These are phyloP conservation scores for Trametes pubescens DNA, from an alignment of 1,284 basidiomycete species.

Conservation along the genomic window DNA sequence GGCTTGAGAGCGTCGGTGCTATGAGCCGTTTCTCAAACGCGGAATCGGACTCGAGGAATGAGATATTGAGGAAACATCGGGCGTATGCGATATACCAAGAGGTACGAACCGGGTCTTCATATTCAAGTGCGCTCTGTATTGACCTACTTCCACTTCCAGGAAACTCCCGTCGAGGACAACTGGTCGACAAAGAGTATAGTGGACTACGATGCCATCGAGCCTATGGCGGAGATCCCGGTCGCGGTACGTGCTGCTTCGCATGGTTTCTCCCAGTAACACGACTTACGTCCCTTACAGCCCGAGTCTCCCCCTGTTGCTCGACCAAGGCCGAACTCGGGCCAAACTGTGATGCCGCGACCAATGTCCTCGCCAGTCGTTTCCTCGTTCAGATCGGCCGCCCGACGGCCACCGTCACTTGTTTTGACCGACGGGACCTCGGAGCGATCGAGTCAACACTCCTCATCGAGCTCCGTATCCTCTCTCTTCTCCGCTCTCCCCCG, in stretches of 20 bases:
- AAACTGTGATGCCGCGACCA: slow-evolving; percentile 24
- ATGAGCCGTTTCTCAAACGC: slow-evolving; percentile 25
- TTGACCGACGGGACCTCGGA: slow-evolving; percentile 21
- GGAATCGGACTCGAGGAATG: background rate
- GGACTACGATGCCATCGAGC: slow-evolving; percentile 24
- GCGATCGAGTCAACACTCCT: slow-evolving; percentile 26
- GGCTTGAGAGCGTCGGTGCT: slow-evolving; percentile 29
- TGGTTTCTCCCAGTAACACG: background rate
- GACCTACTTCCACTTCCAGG: slow-evolving; percentile 2
- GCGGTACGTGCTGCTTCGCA: slow-evolving; percentile 12
- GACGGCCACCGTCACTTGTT: slow-evolving; percentile 28
- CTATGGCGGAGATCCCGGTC: slow-evolving; percentile 15
- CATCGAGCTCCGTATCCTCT: slow-evolving; percentile 29
- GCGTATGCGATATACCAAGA: slow-evolving; percentile 27
- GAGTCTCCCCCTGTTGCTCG: slow-evolving; percentile 9
- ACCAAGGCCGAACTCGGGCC: slow-evolving; percentile 21
- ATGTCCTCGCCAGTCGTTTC: slow-evolving; percentile 28
- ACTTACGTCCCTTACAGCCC: background rate
- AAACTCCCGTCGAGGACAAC: slow-evolving; percentile 27
- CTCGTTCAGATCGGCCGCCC: slow-evolving; percentile 1
- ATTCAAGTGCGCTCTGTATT: background rate
- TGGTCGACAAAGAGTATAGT: slow-evolving; percentile 34
- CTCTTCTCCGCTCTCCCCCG: slow-evolving; percentile 32
- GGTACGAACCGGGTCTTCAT: slow-evolving; percentile 2
- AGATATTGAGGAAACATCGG: slow-evolving; percentile 25